Conservation (phyloP, 495 filamentous ascomycete species). For the Paragyromitra xinjiangensis region DNA sequence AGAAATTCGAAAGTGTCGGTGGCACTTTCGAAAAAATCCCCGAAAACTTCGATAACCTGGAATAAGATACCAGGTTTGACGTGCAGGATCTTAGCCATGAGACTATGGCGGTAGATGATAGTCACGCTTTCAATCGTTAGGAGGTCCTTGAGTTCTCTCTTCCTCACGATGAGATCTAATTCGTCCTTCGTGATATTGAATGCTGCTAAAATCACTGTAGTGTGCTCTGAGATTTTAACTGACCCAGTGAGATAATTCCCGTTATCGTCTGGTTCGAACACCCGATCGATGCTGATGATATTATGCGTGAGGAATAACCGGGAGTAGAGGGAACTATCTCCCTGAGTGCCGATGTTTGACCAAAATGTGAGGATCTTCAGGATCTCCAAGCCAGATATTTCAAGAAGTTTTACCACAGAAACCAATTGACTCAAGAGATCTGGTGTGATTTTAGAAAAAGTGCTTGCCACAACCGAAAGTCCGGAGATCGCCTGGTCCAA, state of each 20-base stretch:
- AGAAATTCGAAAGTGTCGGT: not conserved
- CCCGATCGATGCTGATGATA: constrained; percentile 16
- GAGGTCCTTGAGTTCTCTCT: not conserved
- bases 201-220: constrained; percentile 33
- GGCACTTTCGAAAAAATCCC: constrained; percentile 3
- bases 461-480: constrained; percentile 6
- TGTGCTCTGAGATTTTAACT: constrained; percentile 17
- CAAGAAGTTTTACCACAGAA: constrained; percentile 9
- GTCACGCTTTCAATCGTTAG: constrained; percentile 30
- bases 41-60: constrained; percentile 1
- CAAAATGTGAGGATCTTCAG: constrained; percentile 39
- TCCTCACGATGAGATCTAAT: not conserved
- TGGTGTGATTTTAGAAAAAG: not conserved
- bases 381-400: constrained; percentile 13
- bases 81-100: constrained; percentile 34
- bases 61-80: not conserved
- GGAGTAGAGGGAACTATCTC: constrained; percentile 25
- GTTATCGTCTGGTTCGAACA: constrained; percentile 42
- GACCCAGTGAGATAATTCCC: constrained; percentile 17
- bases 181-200: constrained; percentile 40
- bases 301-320: constrained; percentile 45
- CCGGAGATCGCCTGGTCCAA: constrained; percentile 33
- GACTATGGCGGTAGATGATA: constrained; percentile 39
- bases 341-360: constrained; percentile 21
- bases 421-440: constrained; percentile 29